Evolutionary conservation across 129 eudicot species (phyloP).

Genomic region (Sambucus nigra): DNA sequence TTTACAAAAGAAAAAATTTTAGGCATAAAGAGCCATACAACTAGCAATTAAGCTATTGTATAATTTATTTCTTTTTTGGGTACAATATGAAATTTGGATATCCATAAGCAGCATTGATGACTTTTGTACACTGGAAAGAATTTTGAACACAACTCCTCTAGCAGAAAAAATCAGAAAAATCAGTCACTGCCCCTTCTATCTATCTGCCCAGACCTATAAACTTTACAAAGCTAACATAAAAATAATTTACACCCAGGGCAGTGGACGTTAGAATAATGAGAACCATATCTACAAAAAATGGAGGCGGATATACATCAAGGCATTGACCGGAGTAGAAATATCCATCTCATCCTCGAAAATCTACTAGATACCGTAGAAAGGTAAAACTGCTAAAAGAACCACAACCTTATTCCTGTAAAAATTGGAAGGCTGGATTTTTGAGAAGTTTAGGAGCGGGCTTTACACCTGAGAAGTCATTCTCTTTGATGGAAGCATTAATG

Average conservation of each 20-base stretch:
- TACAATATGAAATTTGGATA: background rate
- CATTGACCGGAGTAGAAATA: background rate
- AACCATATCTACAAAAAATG: background rate
- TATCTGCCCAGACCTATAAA: background rate
- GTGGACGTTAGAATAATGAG: slow-evolving; percentile 1
- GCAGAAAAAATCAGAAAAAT: background rate
- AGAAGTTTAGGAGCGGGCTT: slow-evolving; percentile 45
- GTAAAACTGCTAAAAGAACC: slow-evolving; percentile 2
- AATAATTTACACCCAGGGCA: slow-evolving; percentile 4
- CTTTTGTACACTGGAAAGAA: background rate
- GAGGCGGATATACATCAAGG: slow-evolving; percentile 6
- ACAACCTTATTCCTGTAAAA: slow-evolving; percentile 45
- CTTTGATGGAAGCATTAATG: slow-evolving; percentile 29
- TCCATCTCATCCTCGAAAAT: background rate
- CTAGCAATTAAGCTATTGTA: too few relatives aligned
- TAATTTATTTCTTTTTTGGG: too few relatives aligned
- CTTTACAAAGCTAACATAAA: background rate
- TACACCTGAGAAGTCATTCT: slow-evolving; percentile 42
- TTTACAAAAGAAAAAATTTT: too few relatives aligned
- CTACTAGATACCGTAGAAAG: background rate
- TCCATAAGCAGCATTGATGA: background rate
- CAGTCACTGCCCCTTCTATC: slow-evolving; percentile 8
- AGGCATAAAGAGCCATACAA: too few relatives aligned
- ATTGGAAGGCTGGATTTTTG: slow-evolving; percentile 54
- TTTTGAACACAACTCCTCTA: background rate